Evolutionary conservation across 129 eudicot species (phyloP).

Genomic region (Saposhnikovia divaricata): DNA sequence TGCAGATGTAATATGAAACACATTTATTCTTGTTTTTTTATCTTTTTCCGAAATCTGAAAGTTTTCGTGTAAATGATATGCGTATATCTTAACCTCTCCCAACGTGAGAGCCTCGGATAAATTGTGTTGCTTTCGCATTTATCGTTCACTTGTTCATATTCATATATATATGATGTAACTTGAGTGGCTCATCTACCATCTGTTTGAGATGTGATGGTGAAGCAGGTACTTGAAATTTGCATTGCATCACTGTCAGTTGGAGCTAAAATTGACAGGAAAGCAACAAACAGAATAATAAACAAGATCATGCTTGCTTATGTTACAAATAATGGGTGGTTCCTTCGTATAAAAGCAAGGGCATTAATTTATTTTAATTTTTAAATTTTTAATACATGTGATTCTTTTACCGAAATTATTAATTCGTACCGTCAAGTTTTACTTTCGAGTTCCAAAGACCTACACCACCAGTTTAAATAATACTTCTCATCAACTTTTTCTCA

Average conservation of each 20-base stretch:
- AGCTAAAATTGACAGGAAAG: background rate
- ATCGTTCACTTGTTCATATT: too few species aligned
- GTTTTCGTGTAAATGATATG: background rate
- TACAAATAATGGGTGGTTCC: background rate
- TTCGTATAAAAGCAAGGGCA: background rate
- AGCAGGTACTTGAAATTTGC: background rate
- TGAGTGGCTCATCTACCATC: background rate
- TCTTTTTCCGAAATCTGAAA: background rate
- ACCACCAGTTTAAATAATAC: background rate
- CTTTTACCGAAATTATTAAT: background rate
- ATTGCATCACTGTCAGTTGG: background rate
- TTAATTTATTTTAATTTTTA: background rate
- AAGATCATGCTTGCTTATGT: background rate
- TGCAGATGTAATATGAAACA: background rate
- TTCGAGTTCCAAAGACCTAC: background rate
- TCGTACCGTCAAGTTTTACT: background rate
- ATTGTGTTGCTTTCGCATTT: too few species aligned
- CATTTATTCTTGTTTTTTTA: background rate
- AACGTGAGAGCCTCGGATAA: too few species aligned
- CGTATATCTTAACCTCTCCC: background rate
- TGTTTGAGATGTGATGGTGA: slow-evolving; percentile 1
- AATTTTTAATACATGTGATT: background rate
- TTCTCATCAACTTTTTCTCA: background rate
- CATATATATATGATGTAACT: too few species aligned
- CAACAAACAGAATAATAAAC: slow-evolving; percentile 4